These are phyloP conservation scores for Fragilaria radians DNA, from an alignment of 108 stramenopile species.

Conservation along the genomic window DNA sequence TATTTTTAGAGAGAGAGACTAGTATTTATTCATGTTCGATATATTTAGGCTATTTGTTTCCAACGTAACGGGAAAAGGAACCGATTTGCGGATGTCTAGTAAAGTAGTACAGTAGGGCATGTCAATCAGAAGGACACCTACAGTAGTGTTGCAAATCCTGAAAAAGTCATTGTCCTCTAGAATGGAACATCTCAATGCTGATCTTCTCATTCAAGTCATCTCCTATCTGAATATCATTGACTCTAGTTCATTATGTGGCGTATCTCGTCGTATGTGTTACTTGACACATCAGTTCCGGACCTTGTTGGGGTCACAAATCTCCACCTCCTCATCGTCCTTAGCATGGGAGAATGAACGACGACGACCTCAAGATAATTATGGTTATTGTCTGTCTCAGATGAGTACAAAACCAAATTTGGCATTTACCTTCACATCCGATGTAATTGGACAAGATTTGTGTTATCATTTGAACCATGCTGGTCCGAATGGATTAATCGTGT, in stretches of 20 bases:
- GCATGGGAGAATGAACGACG: conserved; percentile 2
- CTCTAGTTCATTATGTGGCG: conserved; percentile 7
- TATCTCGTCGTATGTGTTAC: conserved; percentile 34
- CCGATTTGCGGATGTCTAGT: too few species aligned
- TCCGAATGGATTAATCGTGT: conserved; percentile 11
- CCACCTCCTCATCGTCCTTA: conserved; percentile 3
- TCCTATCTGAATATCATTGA: conserved; percentile 33
- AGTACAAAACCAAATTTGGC: conserved; percentile 32
- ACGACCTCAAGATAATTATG: background rate
- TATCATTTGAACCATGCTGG: conserved; percentile 1
- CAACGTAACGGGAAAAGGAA: too few species aligned
- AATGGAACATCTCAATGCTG: conserved; percentile 16
- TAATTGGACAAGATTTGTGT: background rate
- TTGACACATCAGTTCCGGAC: conserved; percentile 28
- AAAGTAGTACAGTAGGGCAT: too few species aligned
- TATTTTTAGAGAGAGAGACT: too few species aligned
- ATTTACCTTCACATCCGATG: conserved; percentile 17
- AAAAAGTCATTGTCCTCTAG: too few species aligned
- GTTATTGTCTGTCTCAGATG: conserved; percentile 7
- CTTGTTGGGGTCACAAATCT: conserved; percentile 28
- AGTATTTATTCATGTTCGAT: too few species aligned
- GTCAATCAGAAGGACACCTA: too few species aligned
- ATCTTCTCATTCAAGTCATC: conserved; percentile 32
- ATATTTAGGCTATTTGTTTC: too few species aligned
- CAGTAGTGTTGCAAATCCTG: too few species aligned